Evolutionary conservation across 2,329 filamentous ascomycete species (phyloP).

Genomic region (Stachybotrys chlorohalonatus): DNA sequence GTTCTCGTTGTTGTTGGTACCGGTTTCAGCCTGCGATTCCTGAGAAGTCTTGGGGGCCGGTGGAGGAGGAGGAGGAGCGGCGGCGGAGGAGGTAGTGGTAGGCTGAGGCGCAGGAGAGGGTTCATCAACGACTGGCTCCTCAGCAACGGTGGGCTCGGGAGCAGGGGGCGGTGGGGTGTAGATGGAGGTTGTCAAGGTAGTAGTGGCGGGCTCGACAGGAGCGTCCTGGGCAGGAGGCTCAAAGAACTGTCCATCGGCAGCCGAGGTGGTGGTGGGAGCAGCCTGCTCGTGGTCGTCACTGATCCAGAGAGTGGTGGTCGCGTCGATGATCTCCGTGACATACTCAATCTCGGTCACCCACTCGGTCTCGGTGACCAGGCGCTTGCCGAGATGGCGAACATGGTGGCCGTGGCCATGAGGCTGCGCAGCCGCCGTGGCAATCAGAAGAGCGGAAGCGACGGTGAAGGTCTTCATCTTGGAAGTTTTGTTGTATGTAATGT

Average conservation of each 20-base stretch:
- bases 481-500: conserved; percentile 5
- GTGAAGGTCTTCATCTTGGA: conserved; percentile 32
- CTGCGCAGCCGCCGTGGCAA: conserved; percentile 38
- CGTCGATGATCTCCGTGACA: conserved; percentile 39
- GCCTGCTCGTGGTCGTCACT: conserved; percentile 20
- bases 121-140: conserved; percentile 1
- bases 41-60: conserved; percentile 8
- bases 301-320: conserved; percentile 36
- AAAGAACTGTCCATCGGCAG: conserved; percentile 18
- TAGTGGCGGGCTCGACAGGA: conserved; percentile 11
- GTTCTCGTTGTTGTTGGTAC: conserved; percentile 8
- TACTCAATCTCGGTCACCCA: conserved; percentile 40
- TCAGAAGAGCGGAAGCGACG: conserved; percentile 21
- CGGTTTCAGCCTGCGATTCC: conserved; percentile 8
- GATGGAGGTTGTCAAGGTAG: conserved; percentile 9
- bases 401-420: conserved; percentile 33
- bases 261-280: conserved; percentile 12
- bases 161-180: conserved; percentile 13
- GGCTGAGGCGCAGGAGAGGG: conserved; percentile 4
- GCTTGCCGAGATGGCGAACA: conserved; percentile 27
- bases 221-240: conserved; percentile 11
- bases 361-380: conserved; percentile 37
- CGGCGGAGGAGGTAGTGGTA: conserved; percentile 2
- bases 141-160: conserved; percentile 6
- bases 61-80: conserved; percentile 8